Evolutionary conservation across 2,329 filamentous ascomycete genomes (phyloP).

Genomic region (Verruconis gallopava): DNA sequence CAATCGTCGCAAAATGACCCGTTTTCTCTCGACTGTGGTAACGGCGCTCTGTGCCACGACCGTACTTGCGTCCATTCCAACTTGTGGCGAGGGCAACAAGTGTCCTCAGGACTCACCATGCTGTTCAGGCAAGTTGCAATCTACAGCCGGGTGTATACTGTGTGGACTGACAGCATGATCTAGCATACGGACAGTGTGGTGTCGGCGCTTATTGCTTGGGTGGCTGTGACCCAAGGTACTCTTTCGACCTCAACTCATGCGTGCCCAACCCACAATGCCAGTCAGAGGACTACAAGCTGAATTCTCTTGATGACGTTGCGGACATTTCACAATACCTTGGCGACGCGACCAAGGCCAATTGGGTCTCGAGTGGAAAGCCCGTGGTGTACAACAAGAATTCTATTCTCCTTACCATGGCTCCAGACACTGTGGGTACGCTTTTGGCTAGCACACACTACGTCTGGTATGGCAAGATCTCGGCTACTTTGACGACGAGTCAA

Average conservation of each 20-base stretch:
- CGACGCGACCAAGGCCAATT: slow-evolving; percentile 66
- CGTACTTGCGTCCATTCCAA: slow-evolving; percentile 18
- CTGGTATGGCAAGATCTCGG: slow-evolving; percentile 93
- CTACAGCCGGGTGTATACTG: slow-evolving; percentile 64
- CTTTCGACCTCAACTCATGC: slow-evolving; percentile 72
- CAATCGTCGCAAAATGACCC: slow-evolving; percentile 7
- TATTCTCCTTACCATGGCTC: slow-evolving; percentile 77
- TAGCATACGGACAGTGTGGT: slow-evolving; percentile 88
- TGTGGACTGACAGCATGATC: slow-evolving; percentile 5
- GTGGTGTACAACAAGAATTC: slow-evolving; percentile 50
- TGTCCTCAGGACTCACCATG: slow-evolving; percentile 50
- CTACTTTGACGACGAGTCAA: slow-evolving; percentile 70
- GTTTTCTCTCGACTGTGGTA: slow-evolving; percentile 3
- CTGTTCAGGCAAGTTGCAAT: slow-evolving; percentile 30
- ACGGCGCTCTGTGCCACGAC: slow-evolving; percentile 12
- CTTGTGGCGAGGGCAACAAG: slow-evolving; percentile 36
- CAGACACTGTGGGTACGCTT: slow-evolving; percentile 73
- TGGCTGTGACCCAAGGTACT: slow-evolving; percentile 82
- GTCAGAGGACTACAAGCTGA: slow-evolving; percentile 60
- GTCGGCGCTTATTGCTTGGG: slow-evolving; percentile 90
- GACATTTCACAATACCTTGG: slow-evolving; percentile 76
- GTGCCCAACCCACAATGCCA: slow-evolving; percentile 73
- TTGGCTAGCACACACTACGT: slow-evolving; percentile 76
- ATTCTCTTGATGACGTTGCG: slow-evolving; percentile 54
- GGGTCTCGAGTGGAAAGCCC: slow-evolving; percentile 74